Conservation (phyloP, 345 rosid genomes). For the Triadica sebifera region DNA sequence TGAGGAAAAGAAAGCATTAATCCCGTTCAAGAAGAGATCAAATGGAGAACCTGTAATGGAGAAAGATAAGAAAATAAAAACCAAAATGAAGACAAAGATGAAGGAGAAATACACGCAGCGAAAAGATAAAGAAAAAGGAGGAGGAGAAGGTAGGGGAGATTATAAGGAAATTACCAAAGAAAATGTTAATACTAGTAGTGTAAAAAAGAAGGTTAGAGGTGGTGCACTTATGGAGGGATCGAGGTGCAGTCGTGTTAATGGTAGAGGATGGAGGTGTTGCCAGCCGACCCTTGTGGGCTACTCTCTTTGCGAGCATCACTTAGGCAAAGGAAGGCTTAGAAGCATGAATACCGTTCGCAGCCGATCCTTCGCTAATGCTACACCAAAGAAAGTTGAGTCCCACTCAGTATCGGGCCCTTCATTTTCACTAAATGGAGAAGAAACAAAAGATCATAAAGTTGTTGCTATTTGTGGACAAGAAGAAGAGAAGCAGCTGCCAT, state of each 20-base stretch:
- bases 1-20: too few species aligned
- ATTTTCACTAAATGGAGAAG: background rate
- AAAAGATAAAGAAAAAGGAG: too few species aligned
- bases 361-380: constrained; percentile 13
- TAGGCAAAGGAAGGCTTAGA: constrained; percentile 91
- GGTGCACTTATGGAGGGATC: constrained; percentile 74
- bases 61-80: constrained; percentile 25
- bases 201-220: constrained; percentile 51
- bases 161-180: too few species aligned
- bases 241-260: constrained; percentile 91
- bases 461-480: constrained; percentile 7
- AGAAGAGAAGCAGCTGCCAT: constrained; percentile 26
- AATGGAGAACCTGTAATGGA: constrained; percentile 17
- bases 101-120: background rate
- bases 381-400: constrained; percentile 9
- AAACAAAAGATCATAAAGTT: constrained; percentile 8
- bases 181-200: too few species aligned
- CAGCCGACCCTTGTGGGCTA: constrained; percentile 91
- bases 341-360: constrained; percentile 55
- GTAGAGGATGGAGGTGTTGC: constrained; percentile 96
- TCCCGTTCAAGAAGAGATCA: background rate
- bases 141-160: too few species aligned
- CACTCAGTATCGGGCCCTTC: background rate
- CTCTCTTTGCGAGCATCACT: constrained; percentile 93
- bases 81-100: constrained; percentile 43